These are phyloP conservation scores for Penicillium desertorum DNA, from an alignment of 495 filamentous ascomycete genomes.

Conservation along the genomic window DNA sequence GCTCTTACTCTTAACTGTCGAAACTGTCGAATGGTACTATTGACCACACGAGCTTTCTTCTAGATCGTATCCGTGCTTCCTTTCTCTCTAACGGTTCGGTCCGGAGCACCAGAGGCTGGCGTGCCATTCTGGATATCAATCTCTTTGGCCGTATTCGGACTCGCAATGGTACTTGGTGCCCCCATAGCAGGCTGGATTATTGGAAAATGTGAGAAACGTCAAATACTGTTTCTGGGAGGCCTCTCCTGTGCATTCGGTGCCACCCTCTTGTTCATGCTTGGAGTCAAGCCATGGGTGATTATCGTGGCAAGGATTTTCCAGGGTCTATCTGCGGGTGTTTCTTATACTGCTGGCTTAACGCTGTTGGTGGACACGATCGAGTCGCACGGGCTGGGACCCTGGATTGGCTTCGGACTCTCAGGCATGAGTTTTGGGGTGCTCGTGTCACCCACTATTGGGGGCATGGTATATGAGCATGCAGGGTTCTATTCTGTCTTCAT, in stretches of 20 bases:
- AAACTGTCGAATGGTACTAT: background rate
- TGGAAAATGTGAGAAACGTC: slow-evolving; percentile 5
- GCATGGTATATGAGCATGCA: slow-evolving; percentile 9
- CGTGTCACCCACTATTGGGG: slow-evolving; percentile 10
- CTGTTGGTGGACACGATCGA: slow-evolving; percentile 14
- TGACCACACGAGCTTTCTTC: background rate
- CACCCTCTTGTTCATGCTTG: slow-evolving; percentile 6
- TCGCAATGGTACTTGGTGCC: slow-evolving; percentile 6
- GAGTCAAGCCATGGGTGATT: slow-evolving; percentile 5
- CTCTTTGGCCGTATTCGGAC: slow-evolving; percentile 6
- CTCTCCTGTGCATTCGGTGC: slow-evolving; percentile 7
- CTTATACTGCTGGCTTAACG: slow-evolving; percentile 11
- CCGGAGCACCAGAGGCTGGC: slow-evolving; percentile 5
- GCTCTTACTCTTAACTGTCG: background rate
- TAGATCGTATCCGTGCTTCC: slow-evolving; percentile 11
- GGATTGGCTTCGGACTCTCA: slow-evolving; percentile 12
- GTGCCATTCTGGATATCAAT: slow-evolving; percentile 11
- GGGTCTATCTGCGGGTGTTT: slow-evolving; percentile 9
- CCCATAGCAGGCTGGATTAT: slow-evolving; percentile 9
- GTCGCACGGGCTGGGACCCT: slow-evolving; percentile 13
- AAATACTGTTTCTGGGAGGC: slow-evolving; percentile 4
- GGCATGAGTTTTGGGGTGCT: slow-evolving; percentile 12
- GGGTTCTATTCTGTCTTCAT: slow-evolving; percentile 11
- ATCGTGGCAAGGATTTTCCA: slow-evolving; percentile 9
- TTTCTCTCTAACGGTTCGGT: slow-evolving; percentile 2